Evolutionary conservation across 2,329 filamentous ascomycete genomes (phyloP), one percentile per base, ranked within the genome.

Genomic region (Periconia digitata): DNA sequence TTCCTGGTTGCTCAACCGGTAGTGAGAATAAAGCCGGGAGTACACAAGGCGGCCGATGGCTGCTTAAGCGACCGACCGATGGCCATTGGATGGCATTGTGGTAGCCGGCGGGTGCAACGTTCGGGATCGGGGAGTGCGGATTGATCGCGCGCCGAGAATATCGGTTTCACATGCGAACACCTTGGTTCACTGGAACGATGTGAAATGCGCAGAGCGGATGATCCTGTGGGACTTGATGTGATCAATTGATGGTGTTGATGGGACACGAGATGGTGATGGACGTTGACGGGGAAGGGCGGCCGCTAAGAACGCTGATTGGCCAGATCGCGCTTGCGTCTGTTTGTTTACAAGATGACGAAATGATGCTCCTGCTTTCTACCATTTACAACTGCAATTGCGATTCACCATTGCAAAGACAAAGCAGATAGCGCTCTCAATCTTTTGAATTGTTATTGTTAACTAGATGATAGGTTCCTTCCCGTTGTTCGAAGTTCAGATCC

Each of bases 221-320:
- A 15, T 15, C 27, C 12, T 15, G 27, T 13, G n/a, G 27, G 10
- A 32, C 12, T 10, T 32, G 12, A 32, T 15, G n/a, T 32, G 4
- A 3, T 13, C n/a, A 15, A 6, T 6, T 10, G 8, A 32, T 32
- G 27, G 27, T 32, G 27, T 32, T 32, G 4, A 32, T 12, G 27
- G n/a, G 27, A 4, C 10, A 32, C 5, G 3, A n/a, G 5, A 32
- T 32, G 27, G 27, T 13, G 12, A 27, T 27, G 24, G 27, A 32
- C 10, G 27, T 32, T 32, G 27, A 32, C 4, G 27, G 40, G 27
- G 41, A 21, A 13, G 3, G 20, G 24, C 41, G 41, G 41, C 27
- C 29, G 17, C 27, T 36, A 35, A 36, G n/a, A 18, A 16, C 41
- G 27, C 29, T 43, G 41, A 43, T 43, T 43, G 16, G 41, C 41